Conservation (phyloP, 2,329 filamentous ascomycete species). For the Aspergillus pseudoviridinutans region DNA sequence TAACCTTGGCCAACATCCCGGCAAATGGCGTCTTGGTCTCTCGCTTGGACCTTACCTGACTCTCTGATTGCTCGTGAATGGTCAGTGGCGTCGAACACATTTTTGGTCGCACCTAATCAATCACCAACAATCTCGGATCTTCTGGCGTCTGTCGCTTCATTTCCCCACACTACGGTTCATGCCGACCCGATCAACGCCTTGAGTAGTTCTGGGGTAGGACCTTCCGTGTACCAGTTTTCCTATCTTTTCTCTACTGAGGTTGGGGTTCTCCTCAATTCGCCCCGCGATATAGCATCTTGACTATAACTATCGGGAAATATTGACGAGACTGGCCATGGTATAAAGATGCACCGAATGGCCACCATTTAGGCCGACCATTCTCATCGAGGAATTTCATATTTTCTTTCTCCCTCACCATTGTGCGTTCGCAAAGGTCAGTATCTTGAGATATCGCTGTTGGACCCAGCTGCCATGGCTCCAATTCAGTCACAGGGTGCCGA, state of each 20-base stretch:
- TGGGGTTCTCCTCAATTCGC: background rate
- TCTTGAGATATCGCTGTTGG: background rate
- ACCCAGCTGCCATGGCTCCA: conserved; percentile 1
- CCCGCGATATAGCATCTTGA: background rate
- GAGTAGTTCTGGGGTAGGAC: conserved; percentile 1
- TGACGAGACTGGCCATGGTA: background rate
- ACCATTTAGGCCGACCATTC: background rate
- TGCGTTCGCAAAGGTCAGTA: background rate
- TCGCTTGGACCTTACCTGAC: conserved; percentile 15
- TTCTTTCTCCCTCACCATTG: background rate
- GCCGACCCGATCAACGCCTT: background rate
- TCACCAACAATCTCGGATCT: background rate
- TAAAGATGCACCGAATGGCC: conserved; percentile 4
- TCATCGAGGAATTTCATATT: background rate
- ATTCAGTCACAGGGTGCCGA: conserved; percentile 4
- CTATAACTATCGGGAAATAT: background rate
- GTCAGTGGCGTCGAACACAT: background rate
- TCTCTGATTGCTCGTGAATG: background rate
- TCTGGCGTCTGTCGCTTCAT: background rate
- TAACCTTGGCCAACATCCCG: background rate
- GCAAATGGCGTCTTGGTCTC: background rate
- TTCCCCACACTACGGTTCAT: conserved; percentile 1
- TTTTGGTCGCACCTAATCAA: background rate
- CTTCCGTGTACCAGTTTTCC: background rate
- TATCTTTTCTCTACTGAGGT: conserved; percentile 1